Conservation (phyloP, 2,329 filamentous ascomycete species). For the Ascochyta fabae region DNA sequence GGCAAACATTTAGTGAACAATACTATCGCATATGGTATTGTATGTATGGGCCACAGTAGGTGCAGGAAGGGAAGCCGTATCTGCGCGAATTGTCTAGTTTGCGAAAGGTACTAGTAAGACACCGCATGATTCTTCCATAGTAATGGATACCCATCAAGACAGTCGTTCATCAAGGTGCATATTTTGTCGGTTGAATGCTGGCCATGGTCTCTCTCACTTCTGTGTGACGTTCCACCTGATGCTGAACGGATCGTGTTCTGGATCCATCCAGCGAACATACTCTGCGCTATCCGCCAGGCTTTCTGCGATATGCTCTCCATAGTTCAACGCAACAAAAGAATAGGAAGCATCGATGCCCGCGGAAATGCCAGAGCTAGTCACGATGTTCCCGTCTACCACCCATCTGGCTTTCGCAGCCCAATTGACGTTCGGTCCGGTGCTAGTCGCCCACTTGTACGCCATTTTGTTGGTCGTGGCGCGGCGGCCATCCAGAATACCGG, state of each 20-base stretch:
- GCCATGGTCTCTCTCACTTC: too few relatives aligned
- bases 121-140: background rate
- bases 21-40: background rate
- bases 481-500: slow-evolving; percentile 65
- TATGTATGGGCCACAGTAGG: background rate
- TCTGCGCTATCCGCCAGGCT: slow-evolving; percentile 59
- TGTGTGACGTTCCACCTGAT: slow-evolving; percentile 29
- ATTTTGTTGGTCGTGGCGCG: slow-evolving; percentile 71
- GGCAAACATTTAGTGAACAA: background rate
- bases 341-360: slow-evolving; percentile 66
- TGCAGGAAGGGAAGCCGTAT: background rate
- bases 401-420: slow-evolving; percentile 63
- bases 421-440: slow-evolving; percentile 56
- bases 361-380: slow-evolving; percentile 69
- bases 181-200: background rate
- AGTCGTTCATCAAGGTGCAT: background rate
- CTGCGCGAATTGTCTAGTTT: background rate
- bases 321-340: slow-evolving; percentile 61
- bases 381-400: slow-evolving; percentile 69
- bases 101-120: background rate
- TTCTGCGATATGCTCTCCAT: slow-evolving; percentile 59
- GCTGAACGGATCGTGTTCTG: slow-evolving; percentile 62
- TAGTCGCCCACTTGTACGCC: slow-evolving; percentile 52
- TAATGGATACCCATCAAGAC: background rate
- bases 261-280: slow-evolving; percentile 61